Evolutionary conservation across 768 basidiomycete genomes (phyloP), one percentile per base, ranked within the genome.

Genomic region (Mycena filopes): DNA sequence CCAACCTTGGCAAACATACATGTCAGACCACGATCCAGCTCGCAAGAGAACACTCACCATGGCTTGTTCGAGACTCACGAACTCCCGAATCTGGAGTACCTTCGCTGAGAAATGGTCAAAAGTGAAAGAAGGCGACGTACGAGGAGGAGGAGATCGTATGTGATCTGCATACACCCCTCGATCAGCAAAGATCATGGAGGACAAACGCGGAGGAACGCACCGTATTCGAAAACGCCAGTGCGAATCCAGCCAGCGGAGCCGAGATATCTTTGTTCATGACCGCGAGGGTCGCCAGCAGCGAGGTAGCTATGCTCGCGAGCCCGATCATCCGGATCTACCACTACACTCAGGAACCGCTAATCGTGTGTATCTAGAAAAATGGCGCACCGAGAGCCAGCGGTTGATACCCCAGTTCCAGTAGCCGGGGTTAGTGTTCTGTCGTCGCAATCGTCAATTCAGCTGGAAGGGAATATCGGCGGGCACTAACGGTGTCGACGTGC

Each of bases 341-440:
- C 15, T n/a, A 10, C 20, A 29, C n/a, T 18, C 21, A 26, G n/a
- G 45, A 46, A 29, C 36, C 20, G 18, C 36, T 1, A 16, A 10
- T 91, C 92, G 21, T 94, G 79, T 28, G 95, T 71, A 71, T 94
- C 90, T 95, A 23, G 7, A 20, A 18, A 5, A 21, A 8, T 25
- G 5, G 6, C 96, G 88, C 65, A 90, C 87, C 31, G 91, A 90
- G 45, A 95, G 81, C 96, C 96, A 98, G 40, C 95, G 89, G 74
- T 95, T 96, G 11, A 96, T 92, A 79, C 89, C 91, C 92, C 91
- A 95, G 85, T 91, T 91, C 95, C 95, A 96, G 71, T 92, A 95
- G 72, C 87, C 89, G 4, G 93, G 93, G 71, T 87, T 92, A 16
- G 85, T 66, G 57, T 84, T 85, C 82, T 84, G 55, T 33, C n/a